Evolutionary conservation across 352 stramenopile species (phyloP), one percentile per base, ranked within the genome.

Genomic region (Phytophthora europaea): DNA sequence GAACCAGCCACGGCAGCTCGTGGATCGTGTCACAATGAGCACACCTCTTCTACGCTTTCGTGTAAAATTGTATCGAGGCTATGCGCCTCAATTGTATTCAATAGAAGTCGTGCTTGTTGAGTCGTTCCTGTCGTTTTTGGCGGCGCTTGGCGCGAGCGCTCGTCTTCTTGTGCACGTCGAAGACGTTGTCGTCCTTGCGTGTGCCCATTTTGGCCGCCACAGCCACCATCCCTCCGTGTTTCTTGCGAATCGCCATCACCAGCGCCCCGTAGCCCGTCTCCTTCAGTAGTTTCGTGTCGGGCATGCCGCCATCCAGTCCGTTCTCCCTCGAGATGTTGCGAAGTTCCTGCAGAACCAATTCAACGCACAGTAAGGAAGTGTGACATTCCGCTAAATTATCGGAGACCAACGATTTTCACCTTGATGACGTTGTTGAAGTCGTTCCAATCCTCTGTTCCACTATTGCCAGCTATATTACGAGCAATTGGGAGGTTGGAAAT

Each of bases 161-260:
- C 54, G 93, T 68, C 72, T 91, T 90, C 68, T 93, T 94, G 57
- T 94, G 84, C 65, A 90, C 76, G n/a, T 88, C 82, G 16, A 89
- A 28, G 34, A 81, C 64, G 7, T 86, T 62, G 16, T 70, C 22
- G 0, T 82, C 72, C 13, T 85, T 84, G 13, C 10, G 47, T 8
- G 82, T 63, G 1, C 87, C 87, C 56, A 96, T 70, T 64, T 90
- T 91, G 33, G 70, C 38, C 7, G 87, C 84, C 18, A 96, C 82
- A 26, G 66, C 48, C 31, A 91, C 83, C 34, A 96, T 83, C 6
- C 89, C 87, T 26, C 89, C 89, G 67, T 96, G 89, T 56, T 94
- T 94, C 67, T 96, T 96, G 45, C 86, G 89, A 66, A 96, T 94
- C 8, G 89, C 85, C 34, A 88, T 69, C 40, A 96, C 75, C 23